Evolutionary conservation across 1,139 yeast genomes (phyloP), one percentile per base, ranked within the genome.

Genomic region (Zygosaccharomyces sapae): DNA sequence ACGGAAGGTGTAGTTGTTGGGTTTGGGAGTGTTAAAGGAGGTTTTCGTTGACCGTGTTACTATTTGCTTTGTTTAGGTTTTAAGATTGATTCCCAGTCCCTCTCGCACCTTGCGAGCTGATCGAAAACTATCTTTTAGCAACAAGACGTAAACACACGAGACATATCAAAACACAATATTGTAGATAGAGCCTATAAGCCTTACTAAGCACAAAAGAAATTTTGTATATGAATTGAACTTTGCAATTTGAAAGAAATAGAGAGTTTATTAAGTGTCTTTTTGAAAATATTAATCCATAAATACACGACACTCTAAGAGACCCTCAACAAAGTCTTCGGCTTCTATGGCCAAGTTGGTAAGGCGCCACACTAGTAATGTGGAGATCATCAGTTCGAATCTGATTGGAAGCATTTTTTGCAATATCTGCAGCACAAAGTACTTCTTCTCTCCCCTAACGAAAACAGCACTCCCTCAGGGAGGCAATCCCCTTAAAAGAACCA

Each of bases 321-420:
- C 20, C 20, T 4, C 20, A 19, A 19, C 20, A 19, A 35, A 3
- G 22, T 20, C 5, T 4, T 7, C 13, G 31, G 47, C 46, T 44
- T 44, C 46, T 44, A 44, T 44, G 46, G 46, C 46, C 46, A 44
- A 44, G 46, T 44, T 44, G 46, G 46, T 44, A 44, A n/a, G 46
- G 46, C 46, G 46, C 46, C 46, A 44, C 46, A 44, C 46, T 44
- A 44, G 46, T 44, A 44, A 44, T 44, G 46, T 44, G 46, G 46
- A 44, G 46, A 44, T 44, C 46, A 38, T 44, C 46, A 31, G 46
- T 44, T 44, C 46, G 38, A 44, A 33, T 44, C 46, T 31, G 46
- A 36, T 38, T 44, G 46, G 46, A 44, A 44, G 46, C 46, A 44
- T 38, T 38, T 38, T 24, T 37, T n/a, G 30, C 30, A 27, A 12